Evolutionary conservation across 2,329 filamentous ascomycete species (phyloP), one percentile per base, ranked within the genome.

Genomic region (Colletotrichum musicola): DNA sequence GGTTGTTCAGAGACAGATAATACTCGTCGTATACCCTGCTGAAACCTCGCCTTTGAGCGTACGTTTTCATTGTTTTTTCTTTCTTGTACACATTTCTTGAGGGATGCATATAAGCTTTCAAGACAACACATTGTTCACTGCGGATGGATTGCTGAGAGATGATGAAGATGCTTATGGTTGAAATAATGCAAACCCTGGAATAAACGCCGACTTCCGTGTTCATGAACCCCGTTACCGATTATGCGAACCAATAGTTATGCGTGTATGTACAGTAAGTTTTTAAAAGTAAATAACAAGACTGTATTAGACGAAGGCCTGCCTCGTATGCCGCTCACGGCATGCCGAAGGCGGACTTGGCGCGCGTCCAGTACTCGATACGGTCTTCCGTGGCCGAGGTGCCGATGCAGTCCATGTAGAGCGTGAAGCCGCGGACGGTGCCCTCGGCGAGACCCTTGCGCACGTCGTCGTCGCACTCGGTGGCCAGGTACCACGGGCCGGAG

Each of bases 401-500:
- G 14, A 88, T 80, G 63, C 86, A 89, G 2, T 47, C 59, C 80
- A 87, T 85, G 74, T 88, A 88, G 0, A 75, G 74, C 3, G 62
- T 38, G 68, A 82, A 88, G 1, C 81, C 85, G 0, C 69, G 75
- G 22, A 87, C 82, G 12, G 75, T 72, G 63, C 81, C 78, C 1
- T 62, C 46, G n/a, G 73, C 69, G 46, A 88, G 78, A 27, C 70
- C 73, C 0, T 72, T 25, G 13, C 77, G 73, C 49, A 84, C 79
- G 3, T 71, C 70, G 1, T 68, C 9, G 3, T 70, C 49, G 74
- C 85, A 88, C 75, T 86, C 75, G 1, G 77, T 84, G 1, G 74
- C 74, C 25, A 86, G 73, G 76, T 83, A 88, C 87, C 87, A 89
- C 2, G 85, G 73, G 6, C 81, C 86, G 49, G 80, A 82, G 66